phyloP scores from a whole-genome alignment of 129 eudicot genomes.

The Kitagawia praeruptora region DNA sequence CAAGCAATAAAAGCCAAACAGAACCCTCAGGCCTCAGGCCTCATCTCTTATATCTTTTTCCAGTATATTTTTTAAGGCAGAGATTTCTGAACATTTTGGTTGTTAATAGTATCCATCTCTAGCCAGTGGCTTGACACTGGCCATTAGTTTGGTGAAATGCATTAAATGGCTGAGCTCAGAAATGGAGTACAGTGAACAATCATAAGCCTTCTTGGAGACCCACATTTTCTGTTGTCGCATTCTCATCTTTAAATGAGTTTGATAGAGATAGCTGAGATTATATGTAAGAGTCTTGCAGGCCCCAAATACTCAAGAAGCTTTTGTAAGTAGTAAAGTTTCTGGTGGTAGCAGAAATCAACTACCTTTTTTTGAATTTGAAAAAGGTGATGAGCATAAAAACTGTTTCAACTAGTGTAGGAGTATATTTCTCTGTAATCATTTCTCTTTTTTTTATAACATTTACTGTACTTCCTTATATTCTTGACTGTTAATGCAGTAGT shows the following conservation, averaged over 20 bases:
- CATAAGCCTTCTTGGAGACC: slow-evolving; percentile 5
- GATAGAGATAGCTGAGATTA: slow-evolving; percentile 1
- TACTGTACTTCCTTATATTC: not conserved
- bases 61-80: no score
- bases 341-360: not conserved
- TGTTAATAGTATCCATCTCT: not conserved
- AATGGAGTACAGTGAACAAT: not conserved
- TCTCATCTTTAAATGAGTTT: slow-evolving; percentile 2
- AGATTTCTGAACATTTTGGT: no score
- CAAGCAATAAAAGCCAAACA: no score
- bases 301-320: not conserved
- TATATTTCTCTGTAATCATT: not conserved
- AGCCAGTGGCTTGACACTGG: not conserved
- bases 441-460: not conserved
- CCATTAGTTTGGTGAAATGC: not conserved
- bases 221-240: not conserved
- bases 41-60: no score
- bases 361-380: slow-evolving; percentile 8
- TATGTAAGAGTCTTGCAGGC: not conserved
- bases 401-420: not conserved
- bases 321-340: not conserved
- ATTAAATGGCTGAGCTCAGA: not conserved
- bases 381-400: not conserved
- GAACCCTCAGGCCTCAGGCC: no score
- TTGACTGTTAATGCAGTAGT: not conserved